These are phyloP conservation scores for Hypoxylon fuscum DNA, from an alignment of 495 filamentous ascomycete genomes.

Conservation along the genomic window DNA sequence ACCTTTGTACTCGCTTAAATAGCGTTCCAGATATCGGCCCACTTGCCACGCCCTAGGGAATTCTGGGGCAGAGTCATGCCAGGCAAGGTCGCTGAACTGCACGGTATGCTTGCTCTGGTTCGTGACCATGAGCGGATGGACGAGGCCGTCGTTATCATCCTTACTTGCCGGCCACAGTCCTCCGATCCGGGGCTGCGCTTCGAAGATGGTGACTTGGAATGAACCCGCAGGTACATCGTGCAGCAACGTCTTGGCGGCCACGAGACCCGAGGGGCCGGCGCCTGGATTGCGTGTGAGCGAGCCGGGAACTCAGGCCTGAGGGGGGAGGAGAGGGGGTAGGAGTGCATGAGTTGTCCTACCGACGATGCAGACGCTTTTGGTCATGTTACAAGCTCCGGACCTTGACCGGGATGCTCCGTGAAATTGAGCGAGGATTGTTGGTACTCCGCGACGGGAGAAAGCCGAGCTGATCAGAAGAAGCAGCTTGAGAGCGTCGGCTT, in stretches of 20 bases:
- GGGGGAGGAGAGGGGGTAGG: not conserved
- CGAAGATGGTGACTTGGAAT: slow-evolving; percentile 77
- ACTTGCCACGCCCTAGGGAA: slow-evolving; percentile 81
- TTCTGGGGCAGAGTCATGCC: slow-evolving; percentile 63
- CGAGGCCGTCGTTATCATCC: slow-evolving; percentile 53
- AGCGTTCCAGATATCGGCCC: slow-evolving; percentile 74
- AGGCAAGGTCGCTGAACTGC: slow-evolving; percentile 80
- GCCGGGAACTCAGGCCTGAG: not conserved
- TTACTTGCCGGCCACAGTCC: slow-evolving; percentile 74
- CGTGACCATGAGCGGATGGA: slow-evolving; percentile 75
- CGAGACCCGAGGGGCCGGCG: slow-evolving; percentile 82
- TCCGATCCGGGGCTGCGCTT: slow-evolving; percentile 69
- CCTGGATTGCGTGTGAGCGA: slow-evolving; percentile 55
- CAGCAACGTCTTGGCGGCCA: slow-evolving; percentile 81
- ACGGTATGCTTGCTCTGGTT: slow-evolving; percentile 84
- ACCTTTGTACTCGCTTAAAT: slow-evolving; percentile 63
- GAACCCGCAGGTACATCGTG: slow-evolving; percentile 62
- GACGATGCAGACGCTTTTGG: slow-evolving; percentile 30
- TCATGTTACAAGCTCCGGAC: slow-evolving; percentile 23
- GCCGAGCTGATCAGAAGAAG: not conserved
- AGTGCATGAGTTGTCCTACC: slow-evolving; percentile 16
- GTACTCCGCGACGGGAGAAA: slow-evolving; percentile 9
- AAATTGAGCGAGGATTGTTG: slow-evolving; percentile 13
- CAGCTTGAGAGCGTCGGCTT: slow-evolving; percentile 6
- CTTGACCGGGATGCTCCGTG: slow-evolving; percentile 14